Conservation (phyloP, 2,329 filamentous ascomycete species). For the Escovopsis sp. region DNA sequence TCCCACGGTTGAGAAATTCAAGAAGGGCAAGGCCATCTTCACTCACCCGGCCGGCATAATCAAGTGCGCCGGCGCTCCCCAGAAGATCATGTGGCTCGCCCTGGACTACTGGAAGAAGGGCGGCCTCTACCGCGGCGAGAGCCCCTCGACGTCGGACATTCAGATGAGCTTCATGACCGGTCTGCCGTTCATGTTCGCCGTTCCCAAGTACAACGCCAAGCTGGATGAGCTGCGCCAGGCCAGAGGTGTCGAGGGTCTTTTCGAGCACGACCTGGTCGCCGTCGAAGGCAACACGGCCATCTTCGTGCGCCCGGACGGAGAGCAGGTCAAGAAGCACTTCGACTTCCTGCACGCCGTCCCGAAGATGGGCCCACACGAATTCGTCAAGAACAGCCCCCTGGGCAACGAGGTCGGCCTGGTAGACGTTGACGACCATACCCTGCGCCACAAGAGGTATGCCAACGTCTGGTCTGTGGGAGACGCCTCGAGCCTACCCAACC, state of each 20-base stretch:
- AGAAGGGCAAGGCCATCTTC: conserved; percentile 40
- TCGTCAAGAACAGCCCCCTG: conserved; percentile 36
- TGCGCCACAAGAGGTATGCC: conserved; percentile 35
- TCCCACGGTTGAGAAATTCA: conserved; percentile 29
- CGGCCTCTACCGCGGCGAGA: conserved; percentile 31
- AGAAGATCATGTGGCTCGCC: conserved; percentile 49
- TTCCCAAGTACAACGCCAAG: conserved; percentile 41
- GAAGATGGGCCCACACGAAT: conserved; percentile 43
- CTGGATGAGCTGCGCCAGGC: conserved; percentile 39
- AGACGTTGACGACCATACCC: conserved; percentile 39
- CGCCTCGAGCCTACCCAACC: conserved; percentile 43
- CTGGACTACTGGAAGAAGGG: conserved; percentile 42
- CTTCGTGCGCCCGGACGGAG: conserved; percentile 30
- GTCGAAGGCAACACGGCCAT: conserved; percentile 38
- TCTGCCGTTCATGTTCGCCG: conserved; percentile 42
- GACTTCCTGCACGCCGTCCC: conserved; percentile 43
- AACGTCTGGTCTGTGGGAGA: conserved; percentile 47
- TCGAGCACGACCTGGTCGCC: conserved; percentile 40
- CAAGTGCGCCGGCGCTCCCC: conserved; percentile 47
- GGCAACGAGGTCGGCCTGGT: conserved; percentile 42
- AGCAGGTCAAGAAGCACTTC: conserved; percentile 31
- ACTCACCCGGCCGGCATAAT: conserved; percentile 43
- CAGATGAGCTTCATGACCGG: conserved; percentile 41
- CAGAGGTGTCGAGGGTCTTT: conserved; percentile 41
- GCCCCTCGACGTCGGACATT: conserved; percentile 27